A percentile compares a stretch with the other conserved stretches of the same genome.
Conservation (phyloP, 2,329 filamentous ascomycete species). For the Fonsecaea nubica region DNA sequence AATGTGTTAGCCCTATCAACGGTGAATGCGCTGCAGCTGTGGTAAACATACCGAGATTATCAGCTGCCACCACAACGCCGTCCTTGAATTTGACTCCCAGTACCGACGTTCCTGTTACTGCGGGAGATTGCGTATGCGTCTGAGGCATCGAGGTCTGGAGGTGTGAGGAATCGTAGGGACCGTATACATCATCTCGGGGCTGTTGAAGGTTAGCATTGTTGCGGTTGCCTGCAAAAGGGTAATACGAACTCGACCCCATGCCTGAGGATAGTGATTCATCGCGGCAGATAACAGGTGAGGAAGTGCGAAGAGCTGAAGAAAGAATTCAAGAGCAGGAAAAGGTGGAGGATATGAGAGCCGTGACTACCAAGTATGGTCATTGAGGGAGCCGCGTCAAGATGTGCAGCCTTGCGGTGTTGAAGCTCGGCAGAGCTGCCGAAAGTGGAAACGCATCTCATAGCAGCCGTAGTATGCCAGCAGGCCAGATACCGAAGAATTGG, state of each 20-base stretch:
- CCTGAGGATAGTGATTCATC: conserved; percentile 71
- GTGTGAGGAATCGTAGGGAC: conserved; percentile 86
- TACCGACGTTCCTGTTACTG: conserved; percentile 96
- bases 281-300: background rate
- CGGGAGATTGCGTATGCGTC: conserved; percentile 87
- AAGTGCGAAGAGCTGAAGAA: background rate
- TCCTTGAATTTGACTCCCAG: conserved; percentile 94
- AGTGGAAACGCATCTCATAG: background rate
- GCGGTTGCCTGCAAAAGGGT: conserved; percentile 21
- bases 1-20: conserved; percentile 13
- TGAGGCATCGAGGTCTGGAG: conserved; percentile 74
- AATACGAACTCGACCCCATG: conserved; percentile 67
- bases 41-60: conserved; percentile 78
- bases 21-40: conserved; percentile 6
- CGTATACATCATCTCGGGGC: conserved; percentile 98
- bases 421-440: conserved; percentile 15
- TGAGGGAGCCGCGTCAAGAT: conserved; percentile 26
- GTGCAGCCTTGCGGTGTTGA: conserved; percentile 23
- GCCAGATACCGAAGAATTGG: background rate
- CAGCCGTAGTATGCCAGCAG: too few species aligned
- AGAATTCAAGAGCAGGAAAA: background rate
- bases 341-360: background rate
- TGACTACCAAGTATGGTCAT: background rate
- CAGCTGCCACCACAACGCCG: conserved; percentile 93
- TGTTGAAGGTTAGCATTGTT: conserved; percentile 54